Base-by-base conservation (phyloP, 805 yeast genomes). In the Wickerhamiella brachini region DNA sequence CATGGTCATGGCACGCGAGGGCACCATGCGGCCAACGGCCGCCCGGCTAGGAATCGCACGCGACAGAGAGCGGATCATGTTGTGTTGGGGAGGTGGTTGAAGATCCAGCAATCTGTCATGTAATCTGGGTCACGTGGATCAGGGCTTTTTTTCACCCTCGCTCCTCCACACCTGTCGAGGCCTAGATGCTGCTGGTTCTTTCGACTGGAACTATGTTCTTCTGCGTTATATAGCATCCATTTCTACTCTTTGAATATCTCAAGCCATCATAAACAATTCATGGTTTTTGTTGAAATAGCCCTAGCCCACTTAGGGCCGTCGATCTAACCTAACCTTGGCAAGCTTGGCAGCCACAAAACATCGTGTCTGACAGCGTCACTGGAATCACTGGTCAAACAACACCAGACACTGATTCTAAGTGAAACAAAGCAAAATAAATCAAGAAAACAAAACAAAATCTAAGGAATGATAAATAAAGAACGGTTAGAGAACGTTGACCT, bases 401-500 rank as follows among this genome's bases (percentile, higher is more conserved):
- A n/a, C n/a, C n/a, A n/a, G n/a, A n/a, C n/a, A n/a, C n/a, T n/a
- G n/a, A n/a, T n/a, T n/a, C n/a, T n/a, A n/a, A n/a, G n/a, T n/a
- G n/a, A 5, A n/a, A 24, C 26, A 24, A 24, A 24, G 26, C n/a
- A n/a, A n/a, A n/a, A n/a, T n/a, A n/a, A n/a, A n/a, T n/a, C n/a
- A 24, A 24, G 8, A 24, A 5, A 24, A 24, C 26, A 37, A 37
- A 37, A 10, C 41, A 23, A 18, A 23, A 44, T 5, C 24, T 12
- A 37, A 12, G 4, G 21, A 24, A 44, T 8, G 47, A n/a, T 4
- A 4, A 13, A 44, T 44, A 29, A 24, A 23, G 6, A 44, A 12
- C n/a, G n/a, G n/a, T 48, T 31, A 51, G 22, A 51, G 9, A 22
- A 49, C 52, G 31, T 53, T 53, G 46, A 44, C 44, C 39, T 34